Evolutionary conservation across 305 asterid genomes (phyloP), one percentile per base, ranked within the genome.

Genomic region (Fraxinus dipetala): DNA sequence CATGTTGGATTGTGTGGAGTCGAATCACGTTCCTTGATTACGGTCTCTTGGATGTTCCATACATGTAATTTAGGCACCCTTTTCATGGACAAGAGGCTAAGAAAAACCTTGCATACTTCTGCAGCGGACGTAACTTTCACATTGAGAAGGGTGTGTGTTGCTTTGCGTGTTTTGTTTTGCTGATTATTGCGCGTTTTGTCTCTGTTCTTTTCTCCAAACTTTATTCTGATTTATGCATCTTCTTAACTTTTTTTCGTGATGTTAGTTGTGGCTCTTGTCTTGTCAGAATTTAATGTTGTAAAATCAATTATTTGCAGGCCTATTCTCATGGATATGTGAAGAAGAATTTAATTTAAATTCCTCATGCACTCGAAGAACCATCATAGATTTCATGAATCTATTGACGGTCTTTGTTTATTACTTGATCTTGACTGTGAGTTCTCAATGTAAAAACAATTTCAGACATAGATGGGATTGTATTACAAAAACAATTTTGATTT

Each of bases 311-410:
- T 81, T 77, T 83, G 84, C 94, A 91, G 93, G 92, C 40, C 79
- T 80, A 4, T 24, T 83, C 80, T 73, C 79, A 72, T 78, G 83
- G 89, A 32, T 87, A 35, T 90, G 87, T 82, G 87, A 79, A 74
- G 89, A 75, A 75, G 79, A 78, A 11, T 76, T 86, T 48, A 85
- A 82, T 83, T 80, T 86, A 83, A 85, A 83, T 6, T 85, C 85
- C 3, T 26, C 73, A 9, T 81, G 84, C 76, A 35, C 82, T 45
- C 89, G 83, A 54, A 84, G 90, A 77, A 82, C 82, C 67, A 38
- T 84, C 30, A 9, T 89, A 13, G 95, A 89, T 86, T 72, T 76
- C 77, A 86, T 85, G 54, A 90, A 88, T 86, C 81, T 92, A 28
- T 61, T 86, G 8, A 32, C 69, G 14, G 90, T 85, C 1, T 61